phyloP scores from a whole-genome alignment of 352 stramenopile species.

The Pythium aristosporum region DNA sequence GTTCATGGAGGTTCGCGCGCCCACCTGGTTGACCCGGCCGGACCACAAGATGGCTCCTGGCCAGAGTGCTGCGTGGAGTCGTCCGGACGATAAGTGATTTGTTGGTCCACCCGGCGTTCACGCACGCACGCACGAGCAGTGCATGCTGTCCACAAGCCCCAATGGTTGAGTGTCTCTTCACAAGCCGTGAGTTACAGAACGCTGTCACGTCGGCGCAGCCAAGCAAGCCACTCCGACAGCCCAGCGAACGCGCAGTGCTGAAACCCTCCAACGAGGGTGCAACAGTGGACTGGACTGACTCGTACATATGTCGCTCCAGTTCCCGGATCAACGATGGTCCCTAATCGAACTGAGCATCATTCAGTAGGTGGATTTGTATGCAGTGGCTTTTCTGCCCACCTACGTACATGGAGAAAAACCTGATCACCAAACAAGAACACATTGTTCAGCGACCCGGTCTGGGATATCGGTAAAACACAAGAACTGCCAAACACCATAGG shows the following conservation, averaged over 20 bases:
- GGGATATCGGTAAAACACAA: no score
- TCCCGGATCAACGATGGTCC: not conserved
- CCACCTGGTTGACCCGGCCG: not conserved
- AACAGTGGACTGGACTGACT: not conserved
- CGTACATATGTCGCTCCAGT: conserved; percentile 2
- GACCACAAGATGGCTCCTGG: not conserved
- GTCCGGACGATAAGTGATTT: conserved; percentile 6
- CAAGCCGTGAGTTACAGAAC: not conserved
- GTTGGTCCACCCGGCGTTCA: conserved; percentile 9
- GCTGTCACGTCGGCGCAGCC: no score
- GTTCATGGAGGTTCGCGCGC: not conserved
- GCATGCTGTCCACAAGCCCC: not conserved
- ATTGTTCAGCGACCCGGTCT: no score
- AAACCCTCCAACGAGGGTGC: conserved; percentile 7
- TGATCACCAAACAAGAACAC: not conserved
- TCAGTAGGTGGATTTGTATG: not conserved
- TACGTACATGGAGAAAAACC: not conserved
- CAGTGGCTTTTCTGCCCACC: not conserved
- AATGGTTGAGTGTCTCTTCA: conserved; percentile 21
- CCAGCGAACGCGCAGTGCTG: no score
- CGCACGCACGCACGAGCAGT: conserved; percentile 11
- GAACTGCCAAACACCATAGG: no score
- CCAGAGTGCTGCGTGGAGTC: not conserved
- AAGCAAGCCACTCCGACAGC: no score
- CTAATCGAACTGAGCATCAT: not conserved